Conservation (phyloP, 2,329 filamentous ascomycete genomes). For the Endoconidiophora polonica region DNA sequence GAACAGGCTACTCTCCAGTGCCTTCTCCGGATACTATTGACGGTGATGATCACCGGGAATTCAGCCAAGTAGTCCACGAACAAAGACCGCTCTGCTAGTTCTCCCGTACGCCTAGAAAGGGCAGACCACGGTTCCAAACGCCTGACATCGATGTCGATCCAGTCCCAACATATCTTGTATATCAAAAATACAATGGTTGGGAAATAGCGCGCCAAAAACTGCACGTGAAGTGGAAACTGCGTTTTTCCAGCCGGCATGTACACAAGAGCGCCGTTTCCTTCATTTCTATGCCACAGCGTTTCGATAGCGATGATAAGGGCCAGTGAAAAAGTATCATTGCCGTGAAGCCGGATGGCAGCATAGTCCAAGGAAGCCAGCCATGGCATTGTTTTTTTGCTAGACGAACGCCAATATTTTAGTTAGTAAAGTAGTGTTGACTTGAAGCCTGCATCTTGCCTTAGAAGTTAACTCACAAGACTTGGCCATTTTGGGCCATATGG, state of each 20-base stretch:
- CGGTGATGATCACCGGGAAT: constrained; percentile 20
- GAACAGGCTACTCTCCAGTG: constrained; percentile 37
- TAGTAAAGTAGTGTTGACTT: no score
- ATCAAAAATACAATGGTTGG: constrained; percentile 37
- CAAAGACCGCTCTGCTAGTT: constrained; percentile 27
- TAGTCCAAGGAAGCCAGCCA: constrained; percentile 12
- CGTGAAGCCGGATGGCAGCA: constrained; percentile 20
- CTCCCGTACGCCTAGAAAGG: constrained; percentile 30
- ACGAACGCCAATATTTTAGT: background rate
- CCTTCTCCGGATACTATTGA: constrained; percentile 20
- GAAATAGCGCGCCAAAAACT: constrained; percentile 13
- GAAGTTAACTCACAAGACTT: no score
- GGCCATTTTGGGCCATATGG: no score
- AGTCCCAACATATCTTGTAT: constrained; percentile 40
- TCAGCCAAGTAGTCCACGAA: constrained; percentile 35
- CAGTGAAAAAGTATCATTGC: constrained; percentile 22
- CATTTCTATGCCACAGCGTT: constrained; percentile 25
- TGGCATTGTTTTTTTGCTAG: constrained; percentile 1
- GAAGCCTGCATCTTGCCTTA: no score
- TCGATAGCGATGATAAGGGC: constrained; percentile 29
- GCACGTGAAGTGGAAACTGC: constrained; percentile 20
- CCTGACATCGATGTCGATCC: constrained; percentile 42
- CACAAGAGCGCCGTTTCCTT: constrained; percentile 25
- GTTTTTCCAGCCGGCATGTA: constrained; percentile 16
- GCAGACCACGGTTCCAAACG: constrained; percentile 44